Evolutionary conservation across 1,284 basidiomycete genomes (phyloP), one percentile per base, ranked within the genome.

Genomic region (Trametes versicolor): DNA sequence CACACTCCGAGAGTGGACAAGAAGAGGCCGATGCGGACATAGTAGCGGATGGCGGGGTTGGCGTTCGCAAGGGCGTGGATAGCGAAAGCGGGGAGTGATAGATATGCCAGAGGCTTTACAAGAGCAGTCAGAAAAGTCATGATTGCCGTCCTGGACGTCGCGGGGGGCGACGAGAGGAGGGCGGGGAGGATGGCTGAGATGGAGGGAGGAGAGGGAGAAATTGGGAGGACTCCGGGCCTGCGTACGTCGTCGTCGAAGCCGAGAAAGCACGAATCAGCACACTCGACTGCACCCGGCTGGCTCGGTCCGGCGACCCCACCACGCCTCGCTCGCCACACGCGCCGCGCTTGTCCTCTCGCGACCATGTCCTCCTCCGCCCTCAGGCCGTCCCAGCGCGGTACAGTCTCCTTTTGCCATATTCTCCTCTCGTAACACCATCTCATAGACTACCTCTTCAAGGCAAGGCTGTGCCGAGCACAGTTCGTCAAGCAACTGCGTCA

Each of bases 21-120:
- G 77, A 96, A 99, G 57, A 95, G 73, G 12, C 85, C 83, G 48
- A 91, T 77, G 65, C 92, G 89, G 73, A 92, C 85, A 79, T 94
- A 95, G 76, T 93, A 94, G 62, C 87, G 83, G 45, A 83, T 85
- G 57, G 82, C 71, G 19, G 87, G 84, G 1, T 87, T 87, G 7
- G 80, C 74, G 39, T 83, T 79, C 9, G 88, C 82, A 63, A 91
- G 78, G 52, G 85, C 83, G 60, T 86, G 86, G 45, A 91, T 80
- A 58, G 91, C 74, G 70, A 91, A 80, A 68, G 87, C 73, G 2
- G 91, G 92, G 45, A 93, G 80, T 32, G 91, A 92, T 66, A 92
- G 71, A 72, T 93, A 93, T 54, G 88, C 91, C 58, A 93, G 76
- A 10, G 91, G 89, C 74, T 86, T 90, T 76, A 92, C 74, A 68